Evolutionary conservation across 768 basidiomycete genomes (phyloP).

Genomic region (Kondoa subrosea): DNA sequence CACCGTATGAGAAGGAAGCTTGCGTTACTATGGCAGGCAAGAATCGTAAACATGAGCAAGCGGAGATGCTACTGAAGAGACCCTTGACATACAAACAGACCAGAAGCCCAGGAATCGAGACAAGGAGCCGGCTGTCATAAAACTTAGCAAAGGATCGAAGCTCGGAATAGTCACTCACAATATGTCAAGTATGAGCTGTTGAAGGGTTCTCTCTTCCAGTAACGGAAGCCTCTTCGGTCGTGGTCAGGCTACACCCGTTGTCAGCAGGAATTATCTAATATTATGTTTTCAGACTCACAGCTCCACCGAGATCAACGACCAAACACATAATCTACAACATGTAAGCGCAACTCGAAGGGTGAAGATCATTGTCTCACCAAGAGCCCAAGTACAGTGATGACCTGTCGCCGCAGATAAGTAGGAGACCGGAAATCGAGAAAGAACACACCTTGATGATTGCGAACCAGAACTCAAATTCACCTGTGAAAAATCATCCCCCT

Average conservation of each 20-base stretch:
- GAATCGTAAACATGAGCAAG: no score
- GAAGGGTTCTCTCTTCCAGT: no score
- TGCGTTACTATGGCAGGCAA: no score
- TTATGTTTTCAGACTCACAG: no score
- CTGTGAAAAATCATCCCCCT: constrained; percentile 20
- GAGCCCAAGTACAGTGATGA: no score
- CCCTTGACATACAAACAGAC: constrained; percentile 35
- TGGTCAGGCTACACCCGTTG: neutral
- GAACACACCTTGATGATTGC: constrained; percentile 27
- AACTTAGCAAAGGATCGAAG: constrained; percentile 74
- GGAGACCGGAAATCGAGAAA: no score
- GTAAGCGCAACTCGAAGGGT: constrained; percentile 17
- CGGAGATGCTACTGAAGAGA: neutral
- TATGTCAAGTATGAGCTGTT: no score
- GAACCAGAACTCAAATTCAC: constrained; percentile 43
- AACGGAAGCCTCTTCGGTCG: constrained; percentile 31
- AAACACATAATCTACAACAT: constrained; percentile 35
- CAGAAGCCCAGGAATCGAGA: constrained; percentile 63
- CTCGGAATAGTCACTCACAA: no score
- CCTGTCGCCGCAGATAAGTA: no score
- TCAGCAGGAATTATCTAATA: no score
- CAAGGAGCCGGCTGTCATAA: constrained; percentile 42
- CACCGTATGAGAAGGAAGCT: constrained; percentile 84
- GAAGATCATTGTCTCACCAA: no score
- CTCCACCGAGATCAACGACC: no score